Evolutionary conservation across 2,329 filamentous ascomycete species (phyloP), one percentile per base, ranked within the genome.

Genomic region (Aureobasidium sp.): DNA sequence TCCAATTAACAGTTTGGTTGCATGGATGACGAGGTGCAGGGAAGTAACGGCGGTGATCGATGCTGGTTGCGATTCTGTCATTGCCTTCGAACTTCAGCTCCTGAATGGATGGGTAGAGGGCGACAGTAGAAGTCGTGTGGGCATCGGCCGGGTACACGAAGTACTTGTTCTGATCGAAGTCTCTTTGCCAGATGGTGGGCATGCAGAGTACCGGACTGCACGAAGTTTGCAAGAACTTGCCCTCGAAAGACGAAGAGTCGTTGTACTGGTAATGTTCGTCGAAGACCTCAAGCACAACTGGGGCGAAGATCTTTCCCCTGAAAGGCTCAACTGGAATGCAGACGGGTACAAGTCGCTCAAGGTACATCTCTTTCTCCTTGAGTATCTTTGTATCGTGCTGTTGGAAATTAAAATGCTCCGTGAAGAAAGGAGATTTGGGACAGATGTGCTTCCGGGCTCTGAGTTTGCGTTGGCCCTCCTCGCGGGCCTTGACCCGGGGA

Each of bases 81-180:
- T 78, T 74, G 0, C 78, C 78, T 64, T 80, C 77, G 72, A 77
- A 79, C 64, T 77, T 77, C 68, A 75, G 69, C 68, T 80, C 77
- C 12, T 71, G 67, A 5, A 66, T 47, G 12, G 67, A 67, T 0
- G 77, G 78, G 75, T 75, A 80, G 1, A 72, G 70, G 0, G 76
- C 71, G 35, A 76, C 66, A 6, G 15, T 7, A 7, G 54, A 22
- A 14, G 29, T 27, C 56, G 73, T 19, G 6, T 17, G 15, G 2
- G 15, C 69, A 2, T 53, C 29, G 9, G n/a, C 14, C 11, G 58
- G 45, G n/a, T 29, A 52, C 5, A 61, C 39, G 3, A 35, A 50
- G 27, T 53, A 24, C n/a, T 61, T 61, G 31, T 58, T 44, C 31
- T 27, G 68, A 48, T 73, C 73, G 15, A 69, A 68, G 33, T 69